Evolutionary conservation across 1,284 basidiomycete genomes (phyloP).

Genomic region (Leccinum holopus): DNA sequence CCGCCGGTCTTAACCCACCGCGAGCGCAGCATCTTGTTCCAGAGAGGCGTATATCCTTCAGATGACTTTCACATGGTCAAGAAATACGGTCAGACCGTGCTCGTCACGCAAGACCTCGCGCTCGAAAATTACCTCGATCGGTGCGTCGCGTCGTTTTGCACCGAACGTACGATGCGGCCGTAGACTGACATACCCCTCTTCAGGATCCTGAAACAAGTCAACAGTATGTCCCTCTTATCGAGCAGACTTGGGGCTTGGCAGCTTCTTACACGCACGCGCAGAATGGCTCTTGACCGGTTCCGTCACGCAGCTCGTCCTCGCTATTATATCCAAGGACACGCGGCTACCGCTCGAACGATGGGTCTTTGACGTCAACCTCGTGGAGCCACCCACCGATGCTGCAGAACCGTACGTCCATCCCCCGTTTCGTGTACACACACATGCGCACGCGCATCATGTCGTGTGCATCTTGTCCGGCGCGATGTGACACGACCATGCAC

Average conservation of each 20-base stretch:
- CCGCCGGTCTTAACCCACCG: background rate
- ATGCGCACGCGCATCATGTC: background rate
- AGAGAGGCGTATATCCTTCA: slow-evolving; percentile 94
- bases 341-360: slow-evolving; percentile 92
- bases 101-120: slow-evolving; percentile 91
- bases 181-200: background rate
- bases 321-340: slow-evolving; percentile 94
- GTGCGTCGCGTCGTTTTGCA: slow-evolving; percentile 39
- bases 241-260: background rate
- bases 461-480: background rate
- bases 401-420: slow-evolving; percentile 46
- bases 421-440: background rate
- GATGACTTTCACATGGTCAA: slow-evolving; percentile 99
- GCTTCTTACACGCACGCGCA: slow-evolving; percentile 30
- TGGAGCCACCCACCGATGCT: slow-evolving; percentile 53
- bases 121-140: slow-evolving; percentile 89
- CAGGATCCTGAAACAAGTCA: slow-evolving; percentile 88
- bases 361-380: slow-evolving; percentile 95
- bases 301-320: slow-evolving; percentile 91
- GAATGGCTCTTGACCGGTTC: slow-evolving; percentile 92
- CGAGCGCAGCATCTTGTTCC: slow-evolving; percentile 73
- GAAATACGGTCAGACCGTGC: slow-evolving; percentile 96
- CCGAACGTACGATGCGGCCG: background rate
- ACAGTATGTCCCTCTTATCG: slow-evolving; percentile 54
- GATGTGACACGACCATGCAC: slow-evolving; percentile 4